These are phyloP conservation scores for Oryza glumipatula DNA, from an alignment of 176 grass and related monocot species.

Conservation along the genomic window DNA sequence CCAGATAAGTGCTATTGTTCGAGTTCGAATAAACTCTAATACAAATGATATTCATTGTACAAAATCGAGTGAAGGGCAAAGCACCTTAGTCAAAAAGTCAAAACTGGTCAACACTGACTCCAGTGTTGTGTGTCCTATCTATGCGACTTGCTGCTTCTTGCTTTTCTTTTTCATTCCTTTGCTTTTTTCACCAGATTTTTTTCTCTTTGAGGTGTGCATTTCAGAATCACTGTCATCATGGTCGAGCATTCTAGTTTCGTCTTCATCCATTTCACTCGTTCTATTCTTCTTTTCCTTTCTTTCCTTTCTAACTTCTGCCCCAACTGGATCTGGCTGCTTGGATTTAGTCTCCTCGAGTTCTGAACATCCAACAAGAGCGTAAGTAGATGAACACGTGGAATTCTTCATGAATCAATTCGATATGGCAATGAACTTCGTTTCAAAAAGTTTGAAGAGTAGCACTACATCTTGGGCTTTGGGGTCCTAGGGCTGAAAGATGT, in stretches of 20 bases:
- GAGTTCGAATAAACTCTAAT: background rate
- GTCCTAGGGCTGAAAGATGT: background rate
- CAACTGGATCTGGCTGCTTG: conserved; percentile 28
- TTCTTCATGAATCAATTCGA: conserved; percentile 16
- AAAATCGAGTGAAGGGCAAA: conserved; percentile 27
- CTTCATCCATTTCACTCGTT: conserved; percentile 45
- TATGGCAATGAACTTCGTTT: background rate
- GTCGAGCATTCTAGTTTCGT: conserved; percentile 35
- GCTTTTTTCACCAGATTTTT: conserved; percentile 56
- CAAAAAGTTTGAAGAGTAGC: background rate
- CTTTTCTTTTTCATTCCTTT: conserved; percentile 54
- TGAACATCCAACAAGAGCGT: conserved; percentile 38
- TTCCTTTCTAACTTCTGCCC: conserved; percentile 40
- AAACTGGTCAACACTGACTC: conserved; percentile 24
- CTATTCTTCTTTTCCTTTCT: conserved; percentile 45
- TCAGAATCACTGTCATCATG: conserved; percentile 42
- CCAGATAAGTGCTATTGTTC: background rate
- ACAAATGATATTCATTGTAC: conserved; percentile 11
- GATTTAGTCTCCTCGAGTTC: conserved; percentile 52
- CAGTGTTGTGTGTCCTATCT: conserved; percentile 29
- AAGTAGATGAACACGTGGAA: conserved; percentile 10
- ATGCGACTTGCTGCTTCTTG: conserved; percentile 58
- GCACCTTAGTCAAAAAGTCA: background rate
- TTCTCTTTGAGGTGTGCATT: conserved; percentile 55
- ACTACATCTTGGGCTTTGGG: background rate